These are phyloP conservation scores for Aspergillus neoniger DNA, from an alignment of 2,329 filamentous ascomycete species.

Conservation along the genomic window DNA sequence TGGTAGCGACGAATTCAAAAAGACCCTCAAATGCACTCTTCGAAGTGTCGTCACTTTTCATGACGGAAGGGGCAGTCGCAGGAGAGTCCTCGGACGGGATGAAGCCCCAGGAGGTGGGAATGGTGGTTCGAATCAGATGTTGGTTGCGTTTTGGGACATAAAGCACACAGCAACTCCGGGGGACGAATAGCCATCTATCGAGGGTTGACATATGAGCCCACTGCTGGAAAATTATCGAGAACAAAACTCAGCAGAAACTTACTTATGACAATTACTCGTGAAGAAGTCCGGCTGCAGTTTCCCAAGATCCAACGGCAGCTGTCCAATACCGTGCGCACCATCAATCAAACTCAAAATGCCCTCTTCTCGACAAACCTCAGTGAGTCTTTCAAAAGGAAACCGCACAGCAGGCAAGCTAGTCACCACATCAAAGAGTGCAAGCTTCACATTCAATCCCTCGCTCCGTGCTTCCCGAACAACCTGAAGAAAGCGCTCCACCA, in stretches of 20 bases:
- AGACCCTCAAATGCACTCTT: slow-evolving; percentile 59
- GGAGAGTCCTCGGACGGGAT: slow-evolving; percentile 24
- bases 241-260: slow-evolving; percentile 18
- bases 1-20: slow-evolving; percentile 77
- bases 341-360: slow-evolving; percentile 76
- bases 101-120: slow-evolving; percentile 83
- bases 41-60: slow-evolving; percentile 51
- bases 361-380: slow-evolving; percentile 64
- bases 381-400: slow-evolving; percentile 74
- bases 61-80: slow-evolving; percentile 37
- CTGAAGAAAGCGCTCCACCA: slow-evolving; percentile 63
- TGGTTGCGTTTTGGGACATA: slow-evolving; percentile 80
- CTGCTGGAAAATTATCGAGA: no score
- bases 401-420: slow-evolving; percentile 75
- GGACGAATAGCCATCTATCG: slow-evolving; percentile 73
- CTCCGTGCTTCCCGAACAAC: slow-evolving; percentile 56
- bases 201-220: slow-evolving; percentile 11
- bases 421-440: slow-evolving; percentile 79
- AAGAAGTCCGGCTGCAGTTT: slow-evolving; percentile 80
- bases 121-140: slow-evolving; percentile 67
- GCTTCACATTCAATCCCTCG: slow-evolving; percentile 62
- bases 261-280: slow-evolving; percentile 81
- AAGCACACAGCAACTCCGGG: slow-evolving; percentile 77
- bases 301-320: slow-evolving; percentile 69
- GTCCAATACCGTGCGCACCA: slow-evolving; percentile 81